phyloP scores from a whole-genome alignment of 1,284 basidiomycete genomes.

The Fomitopsis betulina region DNA sequence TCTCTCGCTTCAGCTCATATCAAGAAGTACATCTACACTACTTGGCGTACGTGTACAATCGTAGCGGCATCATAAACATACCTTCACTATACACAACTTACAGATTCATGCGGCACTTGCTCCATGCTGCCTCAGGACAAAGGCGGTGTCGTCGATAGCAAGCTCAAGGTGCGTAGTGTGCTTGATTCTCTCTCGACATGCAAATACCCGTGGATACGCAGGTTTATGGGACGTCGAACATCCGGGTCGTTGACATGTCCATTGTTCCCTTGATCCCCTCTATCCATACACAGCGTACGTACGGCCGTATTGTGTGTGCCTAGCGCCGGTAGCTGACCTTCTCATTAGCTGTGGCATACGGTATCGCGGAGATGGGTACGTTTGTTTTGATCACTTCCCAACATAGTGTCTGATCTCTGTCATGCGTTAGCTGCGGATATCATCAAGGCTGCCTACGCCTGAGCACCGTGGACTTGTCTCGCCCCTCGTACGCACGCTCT shows the following conservation, averaged over 20 bases:
- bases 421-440: background rate
- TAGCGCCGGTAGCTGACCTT: background rate
- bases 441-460: background rate
- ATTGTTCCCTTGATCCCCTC: slow-evolving; percentile 19
- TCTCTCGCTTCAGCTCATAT: background rate
- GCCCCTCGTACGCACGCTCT: no score
- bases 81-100: slow-evolving; percentile 1
- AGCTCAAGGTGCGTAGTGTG: slow-evolving; percentile 29
- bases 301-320: no score
- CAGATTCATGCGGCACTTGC: slow-evolving; percentile 19
- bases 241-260: slow-evolving; percentile 29
- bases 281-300: slow-evolving; percentile 16
- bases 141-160: slow-evolving; percentile 48
- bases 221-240: slow-evolving; percentile 29
- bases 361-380: background rate
- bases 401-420: background rate
- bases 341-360: background rate
- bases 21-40: background rate
- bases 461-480: no score
- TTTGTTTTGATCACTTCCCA: background rate
- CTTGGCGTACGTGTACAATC: background rate
- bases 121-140: slow-evolving; percentile 44
- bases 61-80: background rate
- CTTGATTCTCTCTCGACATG: no score
- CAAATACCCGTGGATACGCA: slow-evolving; percentile 1